Percentiles rank a stretch among this genome's conserved stretches.
phyloP scores from a whole-genome alignment of 148 eudicot genomes.

The Mesembryanthemum crystallinum region DNA sequence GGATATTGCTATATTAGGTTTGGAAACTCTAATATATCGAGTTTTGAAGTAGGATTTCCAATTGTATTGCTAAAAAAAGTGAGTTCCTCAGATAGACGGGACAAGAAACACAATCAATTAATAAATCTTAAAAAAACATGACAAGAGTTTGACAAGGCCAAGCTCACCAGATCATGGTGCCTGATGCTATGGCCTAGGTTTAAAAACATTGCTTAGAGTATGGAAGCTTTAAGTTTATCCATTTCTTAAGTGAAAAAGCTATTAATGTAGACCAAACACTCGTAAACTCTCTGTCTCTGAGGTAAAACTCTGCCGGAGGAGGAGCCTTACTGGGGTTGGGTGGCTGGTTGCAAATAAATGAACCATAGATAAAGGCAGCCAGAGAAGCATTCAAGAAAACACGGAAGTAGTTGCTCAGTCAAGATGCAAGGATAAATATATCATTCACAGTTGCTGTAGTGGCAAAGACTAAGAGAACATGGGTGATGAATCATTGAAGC shows the following conservation, averaged over 20 bases:
- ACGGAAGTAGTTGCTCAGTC: not conserved
- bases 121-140: not conserved
- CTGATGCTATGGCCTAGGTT: not conserved
- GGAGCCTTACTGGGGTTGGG: not conserved
- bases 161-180: not conserved
- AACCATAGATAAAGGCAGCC: not conserved
- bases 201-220: not conserved
- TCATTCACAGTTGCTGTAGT: too few relatives aligned
- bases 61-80: not conserved
- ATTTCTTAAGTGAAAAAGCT: not conserved
- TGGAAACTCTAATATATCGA: not conserved
- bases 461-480: not conserved
- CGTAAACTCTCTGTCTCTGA: not conserved
- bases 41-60: not conserved
- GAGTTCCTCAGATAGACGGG: not conserved
- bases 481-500: slow-evolving; percentile 5
- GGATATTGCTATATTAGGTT: not conserved
- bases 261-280: not conserved
- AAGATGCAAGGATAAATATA: not conserved
- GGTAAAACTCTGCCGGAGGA: not conserved
- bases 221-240: not conserved
- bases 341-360: not conserved
- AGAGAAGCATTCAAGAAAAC: not conserved
- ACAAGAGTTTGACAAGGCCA: not conserved
- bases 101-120: not conserved